Base-by-base conservation (phyloP, 2,329 filamentous ascomycete genomes). In the Alternaria sp. region DNA sequence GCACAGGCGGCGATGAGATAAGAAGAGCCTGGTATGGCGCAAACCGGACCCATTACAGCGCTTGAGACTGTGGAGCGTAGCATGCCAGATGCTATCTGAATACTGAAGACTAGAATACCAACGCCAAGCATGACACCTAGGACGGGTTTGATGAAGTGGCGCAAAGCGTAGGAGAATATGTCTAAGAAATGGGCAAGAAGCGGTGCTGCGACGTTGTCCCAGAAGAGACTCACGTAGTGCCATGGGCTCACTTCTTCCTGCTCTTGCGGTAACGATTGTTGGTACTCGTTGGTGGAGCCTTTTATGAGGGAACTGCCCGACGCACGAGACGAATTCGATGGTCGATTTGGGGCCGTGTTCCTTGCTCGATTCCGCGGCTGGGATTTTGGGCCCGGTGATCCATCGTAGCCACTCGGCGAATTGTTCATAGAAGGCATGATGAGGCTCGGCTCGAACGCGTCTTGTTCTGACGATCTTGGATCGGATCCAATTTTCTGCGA, bases 31-130 rank as follows among this genome's bases (percentile, higher is more conserved):
- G 91, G 91, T 2, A 94, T 78, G 21, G 85, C 83, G 70, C 91
- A 93, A 21, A 93, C 66, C 0, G 90, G 90, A 1, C 88, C 87
- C 2, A 93, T 75, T 1, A 93, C 75, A 2, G 86, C 89, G 46
- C 81, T 82, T 14, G 85, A 87, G 29, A 90, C 74, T 70, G 89
- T 83, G 70, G 87, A 89, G 44, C 85, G 83, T 2, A 84, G 80
- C 23, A 90, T 78, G 37, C 88, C 84, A 48, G 86, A 63, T 4
- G 64, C 65, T 21, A 84, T 80, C 48, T 87, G 86, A 28, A 87
- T 80, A 34, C 85, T 80, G 11, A 91, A 75, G 69, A 89, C 89
- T 23, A 73, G 17, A 17, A 71, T 54, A 42, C 87, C 72, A 11
- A 88, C 83, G n/a, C 61, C 65, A 11, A 92, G 74, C 2, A 86